These are phyloP conservation scores for Setaria italica DNA, from an alignment of 202 grass and related monocot species.

Conservation along the genomic window DNA sequence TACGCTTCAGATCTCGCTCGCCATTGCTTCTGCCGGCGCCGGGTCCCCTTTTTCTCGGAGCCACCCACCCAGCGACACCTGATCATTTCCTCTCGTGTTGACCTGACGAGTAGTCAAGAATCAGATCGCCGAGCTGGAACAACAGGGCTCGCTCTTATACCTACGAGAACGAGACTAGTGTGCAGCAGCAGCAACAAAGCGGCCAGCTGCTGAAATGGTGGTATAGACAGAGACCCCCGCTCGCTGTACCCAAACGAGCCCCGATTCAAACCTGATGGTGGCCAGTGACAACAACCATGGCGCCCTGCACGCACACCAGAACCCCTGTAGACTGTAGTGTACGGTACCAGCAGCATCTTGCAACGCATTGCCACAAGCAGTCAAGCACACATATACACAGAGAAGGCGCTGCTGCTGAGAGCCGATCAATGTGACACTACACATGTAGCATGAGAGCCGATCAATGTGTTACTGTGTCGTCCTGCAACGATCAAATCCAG, in stretches of 20 bases:
- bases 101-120: not conserved
- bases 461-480: not conserved
- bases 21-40: too few relatives aligned
- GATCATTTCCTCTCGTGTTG: slow-evolving; percentile 10
- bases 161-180: not conserved
- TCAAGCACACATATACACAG: not conserved
- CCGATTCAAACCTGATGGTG: slow-evolving; percentile 41
- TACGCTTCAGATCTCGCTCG: not conserved
- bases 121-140: slow-evolving; percentile 2
- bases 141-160: not conserved
- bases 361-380: not conserved
- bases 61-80: not conserved
- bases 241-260: not conserved
- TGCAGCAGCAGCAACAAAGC: not conserved
- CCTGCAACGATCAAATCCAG: slow-evolving; percentile 16
- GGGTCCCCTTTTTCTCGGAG: slow-evolving; percentile 2
- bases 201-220: not conserved
- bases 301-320: slow-evolving; percentile 4
- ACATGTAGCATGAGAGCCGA: not conserved
- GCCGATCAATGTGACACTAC: not conserved
- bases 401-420: not conserved
- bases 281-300: not conserved
- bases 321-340: not conserved
- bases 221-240: not conserved
- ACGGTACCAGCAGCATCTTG: not conserved